Percentiles rank a stretch among this genome's conserved stretches.
Evolutionary conservation across 2,329 filamentous ascomycete species (phyloP).

Genomic region (Venturia aucupariae): DNA sequence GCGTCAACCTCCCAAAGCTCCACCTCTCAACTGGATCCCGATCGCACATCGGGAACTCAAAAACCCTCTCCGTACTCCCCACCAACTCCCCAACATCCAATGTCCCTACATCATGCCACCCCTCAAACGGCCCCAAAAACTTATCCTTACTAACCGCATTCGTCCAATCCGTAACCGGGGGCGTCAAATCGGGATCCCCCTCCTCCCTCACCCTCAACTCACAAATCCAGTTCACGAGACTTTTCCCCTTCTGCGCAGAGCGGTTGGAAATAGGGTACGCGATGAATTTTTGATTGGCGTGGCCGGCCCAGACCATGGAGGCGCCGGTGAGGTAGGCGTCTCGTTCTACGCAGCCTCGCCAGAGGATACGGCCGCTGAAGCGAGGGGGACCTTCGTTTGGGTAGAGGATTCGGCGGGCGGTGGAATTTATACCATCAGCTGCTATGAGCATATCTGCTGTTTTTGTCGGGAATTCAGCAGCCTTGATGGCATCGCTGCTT

Average conservation of each 20-base stretch:
- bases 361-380: conserved; percentile 39
- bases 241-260: conserved; percentile 28
- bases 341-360: conserved; percentile 36
- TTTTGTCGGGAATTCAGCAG: conserved; percentile 24
- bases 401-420: conserved; percentile 33
- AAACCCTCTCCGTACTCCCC: conserved; percentile 33
- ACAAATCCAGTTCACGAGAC: conserved; percentile 40
- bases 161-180: conserved; percentile 37
- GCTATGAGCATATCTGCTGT: conserved; percentile 31
- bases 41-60: conserved; percentile 40
- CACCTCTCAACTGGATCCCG: conserved; percentile 33
- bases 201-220: conserved; percentile 35
- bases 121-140: conserved; percentile 33
- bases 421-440: conserved; percentile 39
- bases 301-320: conserved; percentile 38
- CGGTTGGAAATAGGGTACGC: conserved; percentile 37
- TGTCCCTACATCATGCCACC: conserved; percentile 33
- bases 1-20: conserved; percentile 29
- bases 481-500: conserved; percentile 19
- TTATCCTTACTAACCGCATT: conserved; percentile 32
- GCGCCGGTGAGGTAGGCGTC: conserved; percentile 34
- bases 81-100: conserved; percentile 36
- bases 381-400: conserved; percentile 36
- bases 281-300: conserved; percentile 40
- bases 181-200: conserved; percentile 34